These are phyloP conservation scores for Aspergillus neoniger DNA, from an alignment of 2,329 filamentous ascomycete species.

Conservation along the genomic window DNA sequence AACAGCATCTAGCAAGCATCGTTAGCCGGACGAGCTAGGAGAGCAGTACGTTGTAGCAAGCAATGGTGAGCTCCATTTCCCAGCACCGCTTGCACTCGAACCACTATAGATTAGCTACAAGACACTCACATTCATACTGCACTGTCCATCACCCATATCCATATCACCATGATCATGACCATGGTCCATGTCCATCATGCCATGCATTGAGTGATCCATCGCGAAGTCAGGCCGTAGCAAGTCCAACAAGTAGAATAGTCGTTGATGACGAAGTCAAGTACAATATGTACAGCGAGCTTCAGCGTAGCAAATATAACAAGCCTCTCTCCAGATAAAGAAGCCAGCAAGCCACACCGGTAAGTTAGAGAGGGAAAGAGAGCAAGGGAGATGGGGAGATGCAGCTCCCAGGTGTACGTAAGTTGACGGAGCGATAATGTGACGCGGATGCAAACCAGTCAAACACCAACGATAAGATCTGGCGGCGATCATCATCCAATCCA, in stretches of 20 bases:
- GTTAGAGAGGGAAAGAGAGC: neutral
- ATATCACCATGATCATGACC: slow-evolving; percentile 52
- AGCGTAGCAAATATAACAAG: neutral
- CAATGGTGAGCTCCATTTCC: neutral
- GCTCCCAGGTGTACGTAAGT: neutral
- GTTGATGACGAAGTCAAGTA: neutral
- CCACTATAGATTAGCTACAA: neutral
- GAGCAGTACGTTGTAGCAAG: too few species aligned
- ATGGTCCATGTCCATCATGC: slow-evolving; percentile 47
- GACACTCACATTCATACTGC: slow-evolving; percentile 81
- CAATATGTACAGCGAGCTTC: slow-evolving; percentile 4
- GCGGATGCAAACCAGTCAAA: slow-evolving; percentile 41
- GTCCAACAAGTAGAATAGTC: neutral
- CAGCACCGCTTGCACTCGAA: neutral
- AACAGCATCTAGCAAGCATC: slow-evolving; percentile 77
- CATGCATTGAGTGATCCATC: slow-evolving; percentile 44
- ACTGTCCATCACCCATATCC: slow-evolving; percentile 63
- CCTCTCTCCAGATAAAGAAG: neutral
- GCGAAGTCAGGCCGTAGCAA: neutral
- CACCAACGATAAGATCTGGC: slow-evolving; percentile 27
- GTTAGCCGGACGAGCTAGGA: slow-evolving; percentile 3
- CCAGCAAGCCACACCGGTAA: neutral
- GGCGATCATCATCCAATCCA: slow-evolving; percentile 11
- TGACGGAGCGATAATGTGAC: slow-evolving; percentile 17
- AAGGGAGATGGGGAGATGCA: neutral